These are phyloP conservation scores for Cercophora sp. DNA, from an alignment of 495 filamentous ascomycete species.

Conservation along the genomic window DNA sequence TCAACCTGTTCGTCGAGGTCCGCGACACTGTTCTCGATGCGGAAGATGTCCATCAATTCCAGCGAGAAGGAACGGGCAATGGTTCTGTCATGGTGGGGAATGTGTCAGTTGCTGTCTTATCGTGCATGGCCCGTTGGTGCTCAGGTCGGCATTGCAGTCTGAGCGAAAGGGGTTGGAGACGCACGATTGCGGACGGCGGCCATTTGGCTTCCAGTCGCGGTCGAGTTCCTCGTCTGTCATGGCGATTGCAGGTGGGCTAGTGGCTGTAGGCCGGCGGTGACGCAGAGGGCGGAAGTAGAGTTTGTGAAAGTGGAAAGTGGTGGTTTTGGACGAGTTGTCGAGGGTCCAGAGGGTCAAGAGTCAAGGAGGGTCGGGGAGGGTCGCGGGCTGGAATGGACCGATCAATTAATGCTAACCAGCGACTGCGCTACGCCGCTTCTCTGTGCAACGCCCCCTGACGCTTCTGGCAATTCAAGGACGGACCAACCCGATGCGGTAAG, in stretches of 20 bases:
- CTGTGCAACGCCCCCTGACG: constrained; percentile 8
- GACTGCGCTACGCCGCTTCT: constrained; percentile 10
- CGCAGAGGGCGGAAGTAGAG: constrained; percentile 5
- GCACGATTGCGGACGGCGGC: constrained; percentile 75
- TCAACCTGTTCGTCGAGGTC: constrained; percentile 73
- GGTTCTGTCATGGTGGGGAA: too few relatives aligned
- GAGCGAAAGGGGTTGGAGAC: constrained; percentile 30
- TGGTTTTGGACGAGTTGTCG: constrained; percentile 18
- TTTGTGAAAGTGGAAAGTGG: background rate
- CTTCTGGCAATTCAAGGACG: background rate
- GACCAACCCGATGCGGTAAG: background rate
- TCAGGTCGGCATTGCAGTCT: too few relatives aligned
- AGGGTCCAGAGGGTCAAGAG: constrained; percentile 31
- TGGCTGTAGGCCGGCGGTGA: background rate
- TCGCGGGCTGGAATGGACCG: background rate
- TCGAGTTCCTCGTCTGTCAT: constrained; percentile 61
- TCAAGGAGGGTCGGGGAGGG: constrained; percentile 6
- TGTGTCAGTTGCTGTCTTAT: too few relatives aligned
- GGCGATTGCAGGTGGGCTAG: constrained; percentile 12
- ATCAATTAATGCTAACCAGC: constrained; percentile 16
- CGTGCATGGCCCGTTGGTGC: too few relatives aligned
- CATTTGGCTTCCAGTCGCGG: constrained; percentile 72
- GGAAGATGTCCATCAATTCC: constrained; percentile 84
- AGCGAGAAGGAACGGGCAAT: constrained; percentile 83
- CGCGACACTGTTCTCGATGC: constrained; percentile 73